A percentile compares a stretch with the other conserved stretches of the same genome.
These are phyloP conservation scores for Malassezia arunalokei DNA, from an alignment of 1,284 basidiomycete genomes.

Conservation along the genomic window DNA sequence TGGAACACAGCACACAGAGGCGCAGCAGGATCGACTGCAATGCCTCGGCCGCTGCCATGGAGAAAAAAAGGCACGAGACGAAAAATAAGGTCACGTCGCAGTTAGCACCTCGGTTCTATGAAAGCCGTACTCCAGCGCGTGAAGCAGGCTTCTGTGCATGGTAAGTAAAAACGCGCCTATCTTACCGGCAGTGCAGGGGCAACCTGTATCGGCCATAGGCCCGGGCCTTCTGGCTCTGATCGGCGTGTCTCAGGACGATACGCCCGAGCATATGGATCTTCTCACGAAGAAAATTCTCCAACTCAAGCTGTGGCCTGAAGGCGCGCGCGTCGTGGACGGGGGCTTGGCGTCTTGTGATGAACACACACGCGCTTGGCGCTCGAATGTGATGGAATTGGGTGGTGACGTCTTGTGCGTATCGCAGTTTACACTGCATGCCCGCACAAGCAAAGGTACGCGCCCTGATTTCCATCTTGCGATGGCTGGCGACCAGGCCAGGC, in stretches of 20 bases:
- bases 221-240: slow-evolving; percentile 40
- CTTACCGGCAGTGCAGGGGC: slow-evolving; percentile 26
- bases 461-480: slow-evolving; percentile 42
- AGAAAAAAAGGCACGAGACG: neutral
- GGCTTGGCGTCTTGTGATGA: slow-evolving; percentile 12
- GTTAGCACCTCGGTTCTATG: slow-evolving; percentile 14
- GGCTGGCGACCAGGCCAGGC: slow-evolving; percentile 22
- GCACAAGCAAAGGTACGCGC: slow-evolving; percentile 34
- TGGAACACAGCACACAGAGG: slow-evolving; percentile 33
- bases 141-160: slow-evolving; percentile 38
- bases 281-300: slow-evolving; percentile 30
- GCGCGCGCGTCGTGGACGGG: neutral
- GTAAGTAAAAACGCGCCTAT: slow-evolving; percentile 14
- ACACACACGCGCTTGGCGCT: slow-evolving; percentile 28
- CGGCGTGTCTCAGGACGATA: slow-evolving; percentile 33
- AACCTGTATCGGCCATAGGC: slow-evolving; percentile 34
- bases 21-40: slow-evolving; percentile 33
- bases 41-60: neutral
- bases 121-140: slow-evolving; percentile 41
- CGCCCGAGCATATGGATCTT: slow-evolving; percentile 24
- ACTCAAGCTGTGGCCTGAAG: slow-evolving; percentile 38
- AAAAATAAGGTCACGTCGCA: neutral
- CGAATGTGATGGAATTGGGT: slow-evolving; percentile 30
- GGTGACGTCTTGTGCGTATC: slow-evolving; percentile 42
- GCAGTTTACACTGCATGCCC: slow-evolving; percentile 40